Evolutionary conservation across 352 stramenopile genomes (phyloP), one percentile per base, ranked within the genome.

Genomic region (Hyaloperonospora brassicae): DNA sequence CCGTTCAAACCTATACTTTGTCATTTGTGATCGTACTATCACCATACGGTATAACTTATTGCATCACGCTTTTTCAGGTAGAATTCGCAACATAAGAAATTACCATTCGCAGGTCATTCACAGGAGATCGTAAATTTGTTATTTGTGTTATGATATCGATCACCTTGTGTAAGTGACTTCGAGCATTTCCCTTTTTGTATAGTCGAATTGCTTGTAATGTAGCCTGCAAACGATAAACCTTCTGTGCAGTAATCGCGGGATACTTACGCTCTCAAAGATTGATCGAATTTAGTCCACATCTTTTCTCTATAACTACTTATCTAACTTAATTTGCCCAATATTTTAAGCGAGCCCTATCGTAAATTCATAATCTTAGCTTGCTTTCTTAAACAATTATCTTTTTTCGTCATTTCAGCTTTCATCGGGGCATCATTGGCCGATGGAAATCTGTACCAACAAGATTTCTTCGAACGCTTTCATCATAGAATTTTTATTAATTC

Each of bases 41-140:
- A 58, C 44, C 41, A 52, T 58, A 11, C 52, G 3, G 10, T 43
- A 34, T 17, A 58, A 34, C n/a, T 58, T 34, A 17, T 58, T 40
- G 27, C 53, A 45, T 11, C 42, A 48, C 2, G 42, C 34, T 8
- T 48, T 17, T 31, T 8, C 42, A 17, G 17, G 42, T 17, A 48
- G 2, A 3, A 17, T 30, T 34, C 42, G 5, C 21, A 48, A 22
- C 23, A 48, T 48, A 10, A 34, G 22, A n/a, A 22, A 14, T 22
- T 13, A 48, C n/a, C 7, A 48, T 48, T 12, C 34, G 42, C 7
- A 48, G 24, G 42, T 34, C 42, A 30, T 30, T 35, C 42, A 30
- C 23, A 31, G 42, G 42, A 4, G 42, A 6, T 48, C 7, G 9
- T n/a, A 34, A 22, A n/a, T 48, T 22, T n/a, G 5, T 9, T 2